A percentile compares a stretch with the other conserved stretches of the same genome.
These are phyloP conservation scores for Trypanosoma rangeli DNA, from an alignment of 208 protist species.

Conservation along the genomic window DNA sequence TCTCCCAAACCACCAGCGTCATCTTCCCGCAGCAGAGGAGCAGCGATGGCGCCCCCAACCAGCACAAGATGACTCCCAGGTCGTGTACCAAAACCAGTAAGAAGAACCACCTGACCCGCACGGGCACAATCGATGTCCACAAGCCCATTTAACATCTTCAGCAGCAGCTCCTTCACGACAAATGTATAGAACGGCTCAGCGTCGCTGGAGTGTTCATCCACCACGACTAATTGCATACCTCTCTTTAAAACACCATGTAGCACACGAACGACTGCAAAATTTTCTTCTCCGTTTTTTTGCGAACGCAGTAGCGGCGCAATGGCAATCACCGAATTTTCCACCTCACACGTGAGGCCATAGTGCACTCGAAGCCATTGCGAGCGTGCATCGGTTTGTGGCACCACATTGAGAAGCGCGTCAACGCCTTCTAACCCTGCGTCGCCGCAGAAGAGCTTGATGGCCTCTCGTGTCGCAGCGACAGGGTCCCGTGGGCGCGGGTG, in stretches of 20 bases:
- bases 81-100: constrained; percentile 47
- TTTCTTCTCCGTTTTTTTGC: constrained; percentile 34
- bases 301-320: constrained; percentile 60
- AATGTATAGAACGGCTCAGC: constrained; percentile 61
- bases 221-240: constrained; percentile 38
- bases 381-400: constrained; percentile 40
- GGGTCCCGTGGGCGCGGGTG: constrained; percentile 59
- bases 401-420: constrained; percentile 64
- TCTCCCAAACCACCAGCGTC: constrained; percentile 7
- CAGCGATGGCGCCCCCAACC: constrained; percentile 46
- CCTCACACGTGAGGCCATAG: constrained; percentile 38
- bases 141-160: constrained; percentile 56
- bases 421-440: constrained; percentile 45
- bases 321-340: constrained; percentile 34
- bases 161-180: constrained; percentile 35
- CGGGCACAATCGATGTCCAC: constrained; percentile 46
- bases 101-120: constrained; percentile 71
- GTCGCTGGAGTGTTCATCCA: constrained; percentile 74
- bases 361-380: constrained; percentile 39
- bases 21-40: constrained; percentile 32
- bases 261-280: constrained; percentile 69
- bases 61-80: constrained; percentile 61
- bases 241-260: constrained; percentile 44
- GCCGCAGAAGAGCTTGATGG: constrained; percentile 70
- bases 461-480: constrained; percentile 59